Conservation (phyloP, 2,329 filamentous ascomycete species). For the Colletotrichum lupini region DNA sequence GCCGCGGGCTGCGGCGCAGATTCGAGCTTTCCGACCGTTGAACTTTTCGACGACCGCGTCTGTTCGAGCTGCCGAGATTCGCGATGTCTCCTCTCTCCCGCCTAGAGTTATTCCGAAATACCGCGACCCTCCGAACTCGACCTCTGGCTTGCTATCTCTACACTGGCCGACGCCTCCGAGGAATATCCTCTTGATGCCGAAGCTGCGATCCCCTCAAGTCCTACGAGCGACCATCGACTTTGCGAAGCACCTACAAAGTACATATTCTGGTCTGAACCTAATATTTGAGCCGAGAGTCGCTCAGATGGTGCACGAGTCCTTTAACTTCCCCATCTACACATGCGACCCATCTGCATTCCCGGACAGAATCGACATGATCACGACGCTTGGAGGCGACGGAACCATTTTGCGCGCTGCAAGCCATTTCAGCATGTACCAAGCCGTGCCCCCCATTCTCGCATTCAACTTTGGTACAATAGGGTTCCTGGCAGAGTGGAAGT, state of each 20-base stretch:
- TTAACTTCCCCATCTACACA: conserved; percentile 81
- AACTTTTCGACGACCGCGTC: conserved; percentile 18
- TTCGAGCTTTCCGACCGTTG: conserved; percentile 11
- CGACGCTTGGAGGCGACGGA: conserved; percentile 92
- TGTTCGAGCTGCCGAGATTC: conserved; percentile 57
- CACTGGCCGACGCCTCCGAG: conserved; percentile 65
- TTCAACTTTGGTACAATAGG: conserved; percentile 98
- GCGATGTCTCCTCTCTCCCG: conserved; percentile 61
- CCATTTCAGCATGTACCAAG: conserved; percentile 76
- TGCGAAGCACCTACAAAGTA: conserved; percentile 78
- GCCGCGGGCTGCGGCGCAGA: not conserved
- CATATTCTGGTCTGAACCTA: conserved; percentile 84
- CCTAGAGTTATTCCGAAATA: conserved; percentile 72
- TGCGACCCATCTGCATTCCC: conserved; percentile 66
- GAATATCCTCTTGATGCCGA: conserved; percentile 69
- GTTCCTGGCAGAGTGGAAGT: conserved; percentile 97
- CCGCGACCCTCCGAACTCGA: conserved; percentile 66
- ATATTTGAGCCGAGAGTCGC: conserved; percentile 86
- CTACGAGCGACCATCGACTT: conserved; percentile 64
- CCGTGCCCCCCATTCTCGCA: conserved; percentile 89
- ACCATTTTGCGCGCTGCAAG: conserved; percentile 89
- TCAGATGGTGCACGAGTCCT: conserved; percentile 72
- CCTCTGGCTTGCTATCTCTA: conserved; percentile 59
- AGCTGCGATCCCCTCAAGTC: conserved; percentile 66
- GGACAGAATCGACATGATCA: conserved; percentile 86